Percentiles rank a stretch among this genome's conserved stretches.
Conservation (phyloP, 1,284 basidiomycete genomes). For the Coniophora puteana region DNA sequence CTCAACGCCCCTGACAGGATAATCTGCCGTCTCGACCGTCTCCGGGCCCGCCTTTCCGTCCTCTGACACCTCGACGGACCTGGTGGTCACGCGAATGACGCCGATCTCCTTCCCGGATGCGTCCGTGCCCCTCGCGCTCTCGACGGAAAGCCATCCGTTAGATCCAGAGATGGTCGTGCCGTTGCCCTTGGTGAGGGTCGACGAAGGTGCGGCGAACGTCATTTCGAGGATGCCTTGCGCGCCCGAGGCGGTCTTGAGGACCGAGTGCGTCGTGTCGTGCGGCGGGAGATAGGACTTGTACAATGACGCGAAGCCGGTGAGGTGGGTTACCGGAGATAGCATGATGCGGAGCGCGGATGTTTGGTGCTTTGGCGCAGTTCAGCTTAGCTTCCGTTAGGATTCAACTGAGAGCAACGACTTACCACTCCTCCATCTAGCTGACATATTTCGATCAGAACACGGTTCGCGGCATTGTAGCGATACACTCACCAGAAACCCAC, state of each 20-base stretch:
- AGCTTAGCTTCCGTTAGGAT: conserved; percentile 3
- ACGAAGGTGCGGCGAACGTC: conserved; percentile 49
- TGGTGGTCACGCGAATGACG: conserved; percentile 33
- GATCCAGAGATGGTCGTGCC: conserved; percentile 51
- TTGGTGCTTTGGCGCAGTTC: conserved; percentile 43
- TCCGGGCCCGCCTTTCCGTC: conserved; percentile 28
- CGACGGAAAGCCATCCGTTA: conserved; percentile 52
- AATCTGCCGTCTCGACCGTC: conserved; percentile 21
- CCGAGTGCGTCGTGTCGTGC: conserved; percentile 63
- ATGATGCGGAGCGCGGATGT: conserved; percentile 54
- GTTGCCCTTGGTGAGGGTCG: conserved; percentile 34
- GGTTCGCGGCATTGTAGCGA: neutral
- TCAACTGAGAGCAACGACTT: conserved; percentile 22
- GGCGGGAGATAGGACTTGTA: conserved; percentile 65
- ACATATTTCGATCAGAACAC: conserved; percentile 8
- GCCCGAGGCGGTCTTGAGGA: conserved; percentile 43
- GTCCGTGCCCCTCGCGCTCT: conserved; percentile 23
- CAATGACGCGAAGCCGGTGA: conserved; percentile 61
- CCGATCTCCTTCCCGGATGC: neutral
- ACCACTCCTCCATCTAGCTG: conserved; percentile 65
- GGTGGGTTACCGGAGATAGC: conserved; percentile 43
- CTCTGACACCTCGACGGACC: conserved; percentile 34
- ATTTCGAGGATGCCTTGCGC: conserved; percentile 54
- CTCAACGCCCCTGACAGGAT: conserved; percentile 26
- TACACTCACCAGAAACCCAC: conserved; percentile 58